These are phyloP conservation scores for Antarctomyces pellizariae DNA, from an alignment of 495 filamentous ascomycete species.

Conservation along the genomic window DNA sequence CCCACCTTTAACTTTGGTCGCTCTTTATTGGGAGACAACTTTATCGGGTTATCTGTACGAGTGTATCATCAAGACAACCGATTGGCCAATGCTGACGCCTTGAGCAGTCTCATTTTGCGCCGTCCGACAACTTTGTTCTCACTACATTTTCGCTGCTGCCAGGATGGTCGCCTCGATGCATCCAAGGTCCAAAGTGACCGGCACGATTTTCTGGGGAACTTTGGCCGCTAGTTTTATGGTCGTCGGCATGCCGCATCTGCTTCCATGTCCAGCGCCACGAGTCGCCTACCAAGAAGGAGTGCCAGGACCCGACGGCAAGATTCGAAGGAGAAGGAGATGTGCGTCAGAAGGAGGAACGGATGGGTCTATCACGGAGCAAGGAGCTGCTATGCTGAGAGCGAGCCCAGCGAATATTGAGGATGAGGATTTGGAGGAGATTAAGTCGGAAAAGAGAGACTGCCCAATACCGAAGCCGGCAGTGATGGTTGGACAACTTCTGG, in stretches of 20 bases:
- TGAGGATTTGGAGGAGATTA: conserved; percentile 4
- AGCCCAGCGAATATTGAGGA: conserved; percentile 7
- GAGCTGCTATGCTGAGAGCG: no score
- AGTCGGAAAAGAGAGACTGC: conserved; percentile 30
- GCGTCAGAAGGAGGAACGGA: conserved; percentile 4
- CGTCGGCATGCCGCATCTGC: conserved; percentile 72
- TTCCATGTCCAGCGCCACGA: conserved; percentile 78
- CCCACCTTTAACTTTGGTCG: no score
- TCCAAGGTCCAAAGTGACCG: conserved; percentile 77
- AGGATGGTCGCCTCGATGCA: no score
- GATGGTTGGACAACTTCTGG: conserved; percentile 47
- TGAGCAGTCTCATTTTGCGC: no score
- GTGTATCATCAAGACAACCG: no score
- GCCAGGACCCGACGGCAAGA: conserved; percentile 21
- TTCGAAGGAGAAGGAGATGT: conserved; percentile 20
- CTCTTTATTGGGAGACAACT: no score
- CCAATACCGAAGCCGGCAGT: conserved; percentile 70
- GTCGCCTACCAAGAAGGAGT: conserved; percentile 47
- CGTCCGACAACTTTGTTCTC: no score
- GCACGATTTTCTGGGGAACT: conserved; percentile 86
- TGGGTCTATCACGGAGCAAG: conserved; percentile 5
- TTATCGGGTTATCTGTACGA: no score
- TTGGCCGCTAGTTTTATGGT: conserved; percentile 75
- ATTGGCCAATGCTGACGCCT: no score
- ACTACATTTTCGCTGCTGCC: no score